Evolutionary conservation across 2,329 filamentous ascomycete genomes (phyloP), one percentile per base, ranked within the genome.

Genomic region (Diaporthe velutina): DNA sequence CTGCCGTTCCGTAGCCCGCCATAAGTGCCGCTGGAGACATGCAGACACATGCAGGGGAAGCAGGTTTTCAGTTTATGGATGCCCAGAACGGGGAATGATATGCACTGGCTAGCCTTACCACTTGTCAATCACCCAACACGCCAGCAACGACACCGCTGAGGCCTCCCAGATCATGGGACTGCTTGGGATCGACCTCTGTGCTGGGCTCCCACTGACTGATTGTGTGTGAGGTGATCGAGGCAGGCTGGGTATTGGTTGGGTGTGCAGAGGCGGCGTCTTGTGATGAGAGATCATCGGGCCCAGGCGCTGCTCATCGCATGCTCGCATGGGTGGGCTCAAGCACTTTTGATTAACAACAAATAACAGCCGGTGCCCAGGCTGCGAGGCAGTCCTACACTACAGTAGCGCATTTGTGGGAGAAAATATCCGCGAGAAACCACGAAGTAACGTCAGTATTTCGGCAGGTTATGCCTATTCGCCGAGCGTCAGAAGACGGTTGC

Each of bases 31-130:
- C 28, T 52, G 45, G 35, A 7, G 28, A 38, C 35, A 35, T 35
- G 30, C 42, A 50, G 42, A 33, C 22, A 40, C 30, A 52, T 67
- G 61, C 61, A 67, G 61, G 61, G 61, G 70, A 71, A 71, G 55
- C 70, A 71, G 55, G 70, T 71, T 71, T 67, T 40, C 30, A 38
- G 45, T 19, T 22, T 48, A 35, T 71, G 48, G 25, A 28, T 52
- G 15, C 25, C 70, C 55, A 8, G 22, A 61, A 40, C 22, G n/a
- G 70, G 70, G 61, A 71, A 40, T 71, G 70, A 71, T 71, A 17
- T 6, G 30, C 70, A 33, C 8, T 40, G 12, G 30, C 33, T 60
- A 48, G 42, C 55, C 30, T 45, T 40, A 60, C 40, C n/a, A 50
- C 54, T 60, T 58, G 52, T 67, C 60, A 45, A 28, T 45, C 61